These are phyloP conservation scores for Nothophytophthora sp. DNA, from an alignment of 352 stramenopile species.

Conservation along the genomic window DNA sequence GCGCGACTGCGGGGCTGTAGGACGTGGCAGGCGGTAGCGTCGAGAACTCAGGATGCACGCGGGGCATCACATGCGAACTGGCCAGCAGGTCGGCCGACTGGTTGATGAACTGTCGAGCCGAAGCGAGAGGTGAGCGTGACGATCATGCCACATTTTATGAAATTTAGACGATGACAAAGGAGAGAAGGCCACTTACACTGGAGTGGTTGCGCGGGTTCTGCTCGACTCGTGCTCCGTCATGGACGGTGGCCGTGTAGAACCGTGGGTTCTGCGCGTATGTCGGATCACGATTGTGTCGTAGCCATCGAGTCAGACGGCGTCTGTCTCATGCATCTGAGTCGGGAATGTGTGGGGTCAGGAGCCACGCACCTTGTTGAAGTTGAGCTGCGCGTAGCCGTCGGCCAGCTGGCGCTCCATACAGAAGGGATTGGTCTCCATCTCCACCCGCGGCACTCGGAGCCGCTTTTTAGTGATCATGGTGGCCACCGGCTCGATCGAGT, in stretches of 20 bases:
- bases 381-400: constrained; percentile 70
- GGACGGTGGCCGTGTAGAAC: constrained; percentile 64
- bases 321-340: background rate
- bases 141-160: background rate
- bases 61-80: constrained; percentile 54
- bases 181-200: constrained; percentile 35
- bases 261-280: constrained; percentile 58
- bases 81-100: constrained; percentile 54
- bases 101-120: constrained; percentile 63
- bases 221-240: constrained; percentile 36
- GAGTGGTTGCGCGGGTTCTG: constrained; percentile 80
- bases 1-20: constrained; percentile 37
- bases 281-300: constrained; percentile 4
- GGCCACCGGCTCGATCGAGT: constrained; percentile 41
- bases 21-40: constrained; percentile 31
- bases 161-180: background rate
- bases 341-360: background rate
- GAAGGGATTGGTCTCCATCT: constrained; percentile 72
- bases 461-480: constrained; percentile 70
- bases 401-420: constrained; percentile 71
- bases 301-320: constrained; percentile 12
- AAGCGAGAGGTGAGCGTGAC: constrained; percentile 13
- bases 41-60: constrained; percentile 55
- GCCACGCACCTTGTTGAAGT: constrained; percentile 77
- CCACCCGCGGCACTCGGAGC: constrained; percentile 52